phyloP scores from a whole-genome alignment of 2,329 filamentous ascomycete genomes.

The Chaetomiaceae sp. region DNA sequence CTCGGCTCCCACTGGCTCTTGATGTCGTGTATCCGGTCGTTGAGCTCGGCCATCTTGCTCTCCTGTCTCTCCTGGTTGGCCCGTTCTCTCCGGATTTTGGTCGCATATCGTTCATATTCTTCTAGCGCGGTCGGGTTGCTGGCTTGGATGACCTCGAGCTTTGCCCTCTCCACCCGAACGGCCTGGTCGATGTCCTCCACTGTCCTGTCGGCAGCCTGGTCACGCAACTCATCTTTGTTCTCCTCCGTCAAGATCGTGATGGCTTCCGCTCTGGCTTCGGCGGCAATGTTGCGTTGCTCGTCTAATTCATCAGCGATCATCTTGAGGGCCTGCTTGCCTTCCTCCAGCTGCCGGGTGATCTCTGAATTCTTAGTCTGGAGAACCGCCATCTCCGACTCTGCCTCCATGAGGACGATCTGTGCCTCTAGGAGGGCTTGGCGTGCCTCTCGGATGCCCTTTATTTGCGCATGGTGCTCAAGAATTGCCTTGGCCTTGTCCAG shows the following conservation, averaged over 20 bases:
- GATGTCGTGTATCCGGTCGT: conserved; percentile 58
- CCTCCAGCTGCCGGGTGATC: conserved; percentile 51
- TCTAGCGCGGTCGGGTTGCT: conserved; percentile 70
- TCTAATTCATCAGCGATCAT: conserved; percentile 39
- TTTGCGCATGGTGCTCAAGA: conserved; percentile 51
- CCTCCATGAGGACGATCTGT: conserved; percentile 71
- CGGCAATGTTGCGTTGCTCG: conserved; percentile 35
- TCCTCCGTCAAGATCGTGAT: conserved; percentile 38
- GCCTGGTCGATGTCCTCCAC: conserved; percentile 65
- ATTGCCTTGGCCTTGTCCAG: conserved; percentile 53
- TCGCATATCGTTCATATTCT: conserved; percentile 70
- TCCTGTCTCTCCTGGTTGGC: conserved; percentile 52
- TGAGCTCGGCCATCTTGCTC: conserved; percentile 51
- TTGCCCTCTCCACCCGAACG: conserved; percentile 67
- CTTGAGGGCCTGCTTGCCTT: conserved; percentile 39
- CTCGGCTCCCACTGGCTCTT: conserved; percentile 76
- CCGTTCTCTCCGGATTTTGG: conserved; percentile 63
- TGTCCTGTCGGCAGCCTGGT: conserved; percentile 46
- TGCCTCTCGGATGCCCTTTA: conserved; percentile 58
- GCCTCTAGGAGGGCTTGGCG: conserved; percentile 64
- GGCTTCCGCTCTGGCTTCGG: conserved; percentile 37
- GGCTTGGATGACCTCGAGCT: conserved; percentile 74
- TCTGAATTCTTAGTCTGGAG: conserved; percentile 62
- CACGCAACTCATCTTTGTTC: conserved; percentile 40
- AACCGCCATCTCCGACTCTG: conserved; percentile 69